Base-by-base conservation (phyloP, 805 yeast species). In the Ogataea trehaloabstinens region DNA sequence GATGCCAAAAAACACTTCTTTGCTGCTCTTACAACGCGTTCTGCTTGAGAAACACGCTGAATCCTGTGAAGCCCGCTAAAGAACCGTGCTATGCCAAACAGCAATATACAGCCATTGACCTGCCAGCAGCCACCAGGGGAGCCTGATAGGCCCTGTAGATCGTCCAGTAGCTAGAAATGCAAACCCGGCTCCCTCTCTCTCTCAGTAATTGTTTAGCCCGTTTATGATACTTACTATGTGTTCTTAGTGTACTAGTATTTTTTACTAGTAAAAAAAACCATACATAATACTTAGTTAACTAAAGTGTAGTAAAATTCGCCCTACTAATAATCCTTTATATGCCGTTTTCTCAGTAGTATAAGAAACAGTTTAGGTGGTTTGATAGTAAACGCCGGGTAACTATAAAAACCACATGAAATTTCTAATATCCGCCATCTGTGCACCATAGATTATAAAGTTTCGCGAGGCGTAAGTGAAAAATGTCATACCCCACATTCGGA, bases 271-370 rank as follows among this genome's bases (percentile, higher is more conserved):
- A 34, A 28, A 20, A 18, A 34, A 22, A 22, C 25, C 25, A 22
- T 22, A 8, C 25, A 34, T 25, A 32, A 24, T 31, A 34, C 38
- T 34, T 34, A 34, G 35, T 39, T 32, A 29, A 33, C 35, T 34
- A 33, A 33, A 32, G 10, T 31, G 31, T 24, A 22, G 17, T 31
- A 38, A 34, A 25, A 15, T 19, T 27, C 33, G 42, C 42, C 42
- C 35, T 39, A 34, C 38, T 28, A 39, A 34, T 32, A 39, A 34
- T 38, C 35, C 42, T 34, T 35, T 29, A 39, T 39, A 39, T 19
- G 17, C 33, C 37, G 34, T n/a, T 35, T 39, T 34, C 24, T 19
- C 20, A 24, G 22, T 31, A 38, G 25, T 22, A 34, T 13, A 39
- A 24, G 21, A 28, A 33, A 31, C 24, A 19, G 34, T 29, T 38